Evolutionary conservation across 1,284 basidiomycete species (phyloP).

Genomic region (Bondarzewia mesenterica): DNA sequence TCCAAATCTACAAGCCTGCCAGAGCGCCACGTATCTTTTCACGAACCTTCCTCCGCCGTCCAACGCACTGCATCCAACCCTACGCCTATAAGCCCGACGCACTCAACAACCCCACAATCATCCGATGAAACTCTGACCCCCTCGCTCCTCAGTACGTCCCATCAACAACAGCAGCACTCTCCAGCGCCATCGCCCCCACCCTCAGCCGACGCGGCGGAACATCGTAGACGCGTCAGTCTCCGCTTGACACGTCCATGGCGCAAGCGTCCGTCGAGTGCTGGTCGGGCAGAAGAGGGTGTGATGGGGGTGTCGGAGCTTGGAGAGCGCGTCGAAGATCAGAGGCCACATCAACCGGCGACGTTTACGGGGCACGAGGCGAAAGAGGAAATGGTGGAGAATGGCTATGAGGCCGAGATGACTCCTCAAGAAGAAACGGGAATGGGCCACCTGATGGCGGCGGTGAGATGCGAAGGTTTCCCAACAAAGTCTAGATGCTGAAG

Average conservation of each 20-base stretch:
- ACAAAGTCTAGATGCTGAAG: slow-evolving; percentile 7
- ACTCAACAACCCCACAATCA: background rate
- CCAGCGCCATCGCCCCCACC: too few relatives aligned
- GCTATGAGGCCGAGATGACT: background rate
- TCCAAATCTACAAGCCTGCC: background rate
- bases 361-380: too few relatives aligned
- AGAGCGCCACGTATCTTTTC: slow-evolving; percentile 9
- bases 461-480: slow-evolving; percentile 14
- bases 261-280: background rate
- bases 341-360: too few relatives aligned
- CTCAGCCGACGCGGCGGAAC: background rate
- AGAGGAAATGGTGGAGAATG: too few relatives aligned
- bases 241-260: background rate
- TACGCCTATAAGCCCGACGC: background rate
- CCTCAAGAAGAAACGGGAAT: slow-evolving; percentile 76
- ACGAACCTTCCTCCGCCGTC: slow-evolving; percentile 1
- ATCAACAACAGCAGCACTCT: background rate
- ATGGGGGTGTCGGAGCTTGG: background rate
- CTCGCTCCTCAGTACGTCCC: background rate
- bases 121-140: slow-evolving; percentile 1
- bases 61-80: background rate
- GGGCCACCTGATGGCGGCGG: slow-evolving; percentile 55
- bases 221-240: background rate
- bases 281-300: too few relatives aligned
- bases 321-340: too few relatives aligned